Conservation (phyloP, 768 basidiomycete species). For the Hygrocybe punicea region DNA sequence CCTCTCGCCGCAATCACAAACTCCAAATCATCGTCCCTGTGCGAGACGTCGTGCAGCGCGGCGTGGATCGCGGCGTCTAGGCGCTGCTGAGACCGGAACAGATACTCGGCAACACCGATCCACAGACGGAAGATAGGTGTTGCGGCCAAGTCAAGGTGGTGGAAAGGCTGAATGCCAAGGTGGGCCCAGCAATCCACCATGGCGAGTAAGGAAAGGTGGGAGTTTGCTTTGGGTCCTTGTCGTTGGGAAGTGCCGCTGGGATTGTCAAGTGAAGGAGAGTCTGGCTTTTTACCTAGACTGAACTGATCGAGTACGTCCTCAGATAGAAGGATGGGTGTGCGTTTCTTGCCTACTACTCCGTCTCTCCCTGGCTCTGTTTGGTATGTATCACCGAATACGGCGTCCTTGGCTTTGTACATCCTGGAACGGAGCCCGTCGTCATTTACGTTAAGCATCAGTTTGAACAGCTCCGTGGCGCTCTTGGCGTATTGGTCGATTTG, state of each 20-base stretch:
- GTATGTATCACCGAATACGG: constrained; percentile 55
- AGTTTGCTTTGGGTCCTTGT: constrained; percentile 47
- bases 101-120: constrained; percentile 94
- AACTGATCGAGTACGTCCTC: constrained; percentile 87
- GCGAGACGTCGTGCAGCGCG: constrained; percentile 69
- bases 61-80: constrained; percentile 71
- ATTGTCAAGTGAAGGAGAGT: neutral
- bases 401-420: constrained; percentile 67
- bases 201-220: constrained; percentile 88
- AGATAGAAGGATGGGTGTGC: constrained; percentile 73
- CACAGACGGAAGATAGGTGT: constrained; percentile 96
- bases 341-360: constrained; percentile 18
- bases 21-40: constrained; percentile 87
- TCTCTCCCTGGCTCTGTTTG: constrained; percentile 27
- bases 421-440: constrained; percentile 58
- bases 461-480: constrained; percentile 86
- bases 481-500: constrained; percentile 92
- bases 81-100: constrained; percentile 69
- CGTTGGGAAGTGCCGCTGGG: constrained; percentile 8
- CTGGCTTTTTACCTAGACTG: constrained; percentile 54
- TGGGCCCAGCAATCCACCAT: constrained; percentile 99
- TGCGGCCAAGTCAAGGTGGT: constrained; percentile 87
- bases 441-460: constrained; percentile 77
- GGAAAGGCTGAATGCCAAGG: constrained; percentile 82
- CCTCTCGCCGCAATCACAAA: constrained; percentile 91